Percentiles rank a stretch among this genome's conserved stretches.
Conservation (phyloP, 1,139 yeast species). For the Kurtzmaniella quercitrusa region DNA sequence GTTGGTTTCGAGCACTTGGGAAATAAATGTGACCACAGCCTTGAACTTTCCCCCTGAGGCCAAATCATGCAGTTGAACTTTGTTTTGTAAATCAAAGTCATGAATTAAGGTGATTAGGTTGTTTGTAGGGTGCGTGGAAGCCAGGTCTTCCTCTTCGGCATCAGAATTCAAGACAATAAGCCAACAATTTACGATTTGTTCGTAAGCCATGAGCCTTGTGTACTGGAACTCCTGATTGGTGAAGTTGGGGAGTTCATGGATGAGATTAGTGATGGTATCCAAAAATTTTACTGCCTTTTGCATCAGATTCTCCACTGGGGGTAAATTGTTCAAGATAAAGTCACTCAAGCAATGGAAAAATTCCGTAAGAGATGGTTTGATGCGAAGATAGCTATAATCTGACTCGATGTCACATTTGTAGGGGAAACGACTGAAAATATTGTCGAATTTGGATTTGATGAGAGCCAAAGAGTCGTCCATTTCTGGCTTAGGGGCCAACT, state of each 20-base stretch:
- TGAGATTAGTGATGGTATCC: slow-evolving; percentile 59
- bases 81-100: slow-evolving; percentile 35
- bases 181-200: slow-evolving; percentile 79
- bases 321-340: slow-evolving; percentile 71
- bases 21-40: slow-evolving; percentile 44
- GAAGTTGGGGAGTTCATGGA: slow-evolving; percentile 72
- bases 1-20: slow-evolving; percentile 29
- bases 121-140: slow-evolving; percentile 11
- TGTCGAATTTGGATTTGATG: slow-evolving; percentile 43
- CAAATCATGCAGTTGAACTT: slow-evolving; percentile 57
- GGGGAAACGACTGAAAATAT: slow-evolving; percentile 54
- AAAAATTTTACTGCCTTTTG: slow-evolving; percentile 61
- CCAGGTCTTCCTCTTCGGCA: slow-evolving; percentile 7
- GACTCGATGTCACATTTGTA: slow-evolving; percentile 69
- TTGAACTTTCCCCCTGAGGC: slow-evolving; percentile 48
- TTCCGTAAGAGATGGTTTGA: slow-evolving; percentile 69
- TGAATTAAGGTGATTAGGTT: slow-evolving; percentile 27
- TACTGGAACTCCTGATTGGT: slow-evolving; percentile 68
- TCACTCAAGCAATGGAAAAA: slow-evolving; percentile 77
- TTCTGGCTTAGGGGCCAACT: slow-evolving; percentile 57
- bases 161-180: slow-evolving; percentile 51
- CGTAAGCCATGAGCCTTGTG: slow-evolving; percentile 68
- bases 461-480: slow-evolving; percentile 48
- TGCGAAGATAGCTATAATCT: slow-evolving; percentile 86
- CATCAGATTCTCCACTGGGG: slow-evolving; percentile 65